These are phyloP conservation scores for Wallacemonas rigidus DNA, from an alignment of 208 protist genomes.

Conservation along the genomic window DNA sequence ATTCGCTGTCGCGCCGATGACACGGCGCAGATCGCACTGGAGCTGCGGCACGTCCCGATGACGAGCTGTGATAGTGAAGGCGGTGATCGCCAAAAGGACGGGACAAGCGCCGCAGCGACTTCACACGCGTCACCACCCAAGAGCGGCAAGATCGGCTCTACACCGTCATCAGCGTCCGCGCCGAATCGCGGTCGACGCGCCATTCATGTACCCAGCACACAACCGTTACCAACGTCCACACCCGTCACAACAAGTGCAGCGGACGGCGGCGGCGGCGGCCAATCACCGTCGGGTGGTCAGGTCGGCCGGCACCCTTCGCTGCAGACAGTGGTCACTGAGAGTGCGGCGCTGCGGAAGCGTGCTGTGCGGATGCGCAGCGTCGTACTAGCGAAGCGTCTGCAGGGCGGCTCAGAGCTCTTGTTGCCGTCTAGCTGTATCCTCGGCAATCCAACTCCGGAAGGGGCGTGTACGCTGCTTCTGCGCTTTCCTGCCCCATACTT, in stretches of 20 bases:
- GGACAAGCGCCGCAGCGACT: not conserved
- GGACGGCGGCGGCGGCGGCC: not conserved
- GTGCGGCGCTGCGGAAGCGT: conserved; percentile 11
- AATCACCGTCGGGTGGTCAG: not conserved
- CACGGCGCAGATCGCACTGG: conserved; percentile 45
- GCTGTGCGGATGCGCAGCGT: conserved; percentile 20
- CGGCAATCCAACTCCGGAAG: conserved; percentile 30
- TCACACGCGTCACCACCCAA: not conserved
- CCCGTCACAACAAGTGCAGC: not conserved
- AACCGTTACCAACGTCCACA: not conserved
- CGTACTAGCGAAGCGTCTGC: conserved; percentile 57
- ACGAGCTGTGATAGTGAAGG: conserved; percentile 13
- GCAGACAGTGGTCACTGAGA: conserved; percentile 13
- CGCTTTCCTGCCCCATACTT: conserved; percentile 61
- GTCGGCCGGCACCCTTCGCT: conserved; percentile 19
- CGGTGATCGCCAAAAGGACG: not conserved
- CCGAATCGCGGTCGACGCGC: conserved; percentile 4
- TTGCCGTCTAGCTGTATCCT: conserved; percentile 66
- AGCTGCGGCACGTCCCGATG: conserved; percentile 46
- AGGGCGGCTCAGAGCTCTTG: conserved; percentile 68
- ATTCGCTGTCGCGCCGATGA: conserved; percentile 16
- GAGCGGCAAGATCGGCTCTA: not conserved
- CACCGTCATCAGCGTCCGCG: not conserved
- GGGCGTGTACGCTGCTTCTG: conserved; percentile 64
- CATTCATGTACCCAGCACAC: conserved; percentile 9